Conservation (phyloP, 805 yeast genomes). For the Metschnikowia bowlesiae region DNA sequence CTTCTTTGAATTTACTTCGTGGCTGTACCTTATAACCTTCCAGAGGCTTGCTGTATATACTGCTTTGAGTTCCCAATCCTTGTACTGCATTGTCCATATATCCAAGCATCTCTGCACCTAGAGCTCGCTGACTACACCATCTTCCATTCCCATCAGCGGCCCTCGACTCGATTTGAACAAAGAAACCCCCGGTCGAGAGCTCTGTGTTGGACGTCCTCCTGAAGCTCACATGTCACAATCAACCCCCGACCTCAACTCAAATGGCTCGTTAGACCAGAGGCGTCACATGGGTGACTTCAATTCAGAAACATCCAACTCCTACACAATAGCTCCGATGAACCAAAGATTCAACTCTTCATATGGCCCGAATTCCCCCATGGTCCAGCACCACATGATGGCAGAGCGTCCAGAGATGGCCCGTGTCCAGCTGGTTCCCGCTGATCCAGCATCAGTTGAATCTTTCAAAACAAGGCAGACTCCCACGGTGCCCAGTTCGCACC, state of each 20-base stretch:
- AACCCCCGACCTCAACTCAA: not conserved
- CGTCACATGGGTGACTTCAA: not conserved
- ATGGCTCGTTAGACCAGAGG: not conserved
- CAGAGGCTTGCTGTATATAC: not conserved
- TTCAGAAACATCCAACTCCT: not conserved
- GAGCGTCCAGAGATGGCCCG: conserved; percentile 2
- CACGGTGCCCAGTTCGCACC: conserved; percentile 7
- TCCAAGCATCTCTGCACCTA: not conserved
- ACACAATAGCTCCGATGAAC: not conserved
- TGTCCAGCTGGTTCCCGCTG: conserved; percentile 2
- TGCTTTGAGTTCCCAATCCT: not conserved
- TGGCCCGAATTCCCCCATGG: not conserved
- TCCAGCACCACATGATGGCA: not conserved
- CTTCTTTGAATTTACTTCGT: not conserved
- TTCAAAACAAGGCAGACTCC: not conserved
- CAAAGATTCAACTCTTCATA: not conserved
- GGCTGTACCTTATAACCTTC: not conserved
- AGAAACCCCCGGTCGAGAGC: not conserved
- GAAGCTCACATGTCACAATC: not conserved
- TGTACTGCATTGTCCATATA: not conserved
- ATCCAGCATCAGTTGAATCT: not conserved
- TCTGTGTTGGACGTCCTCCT: too few species aligned
- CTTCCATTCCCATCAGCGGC: not conserved
- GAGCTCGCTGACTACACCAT: not conserved
- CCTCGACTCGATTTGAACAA: not conserved